phyloP scores from a whole-genome alignment of 2,329 filamentous ascomycete species.

The Sporothrix humicola region DNA sequence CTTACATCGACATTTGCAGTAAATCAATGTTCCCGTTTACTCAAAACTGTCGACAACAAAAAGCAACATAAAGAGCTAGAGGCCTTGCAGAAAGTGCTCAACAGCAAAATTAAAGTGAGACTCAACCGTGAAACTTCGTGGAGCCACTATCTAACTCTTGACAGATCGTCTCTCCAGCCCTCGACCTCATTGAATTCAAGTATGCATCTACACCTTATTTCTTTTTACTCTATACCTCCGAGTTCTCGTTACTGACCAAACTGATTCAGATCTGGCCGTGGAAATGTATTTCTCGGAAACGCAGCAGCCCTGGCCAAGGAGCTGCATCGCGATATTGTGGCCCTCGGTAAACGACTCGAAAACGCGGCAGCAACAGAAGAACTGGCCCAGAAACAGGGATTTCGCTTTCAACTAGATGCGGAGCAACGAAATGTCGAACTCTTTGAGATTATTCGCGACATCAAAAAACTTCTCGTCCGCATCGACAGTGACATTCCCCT shows the following conservation, averaged over 20 bases:
- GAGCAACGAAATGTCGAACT: slow-evolving; percentile 68
- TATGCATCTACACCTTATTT: slow-evolving; percentile 47
- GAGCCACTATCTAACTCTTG: slow-evolving; percentile 17
- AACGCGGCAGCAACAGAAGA: slow-evolving; percentile 71
- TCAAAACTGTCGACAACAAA: slow-evolving; percentile 77
- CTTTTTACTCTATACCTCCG: not conserved
- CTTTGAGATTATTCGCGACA: slow-evolving; percentile 72
- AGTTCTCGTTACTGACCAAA: not conserved
- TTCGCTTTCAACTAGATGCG: slow-evolving; percentile 44
- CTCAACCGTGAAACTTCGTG: accelerated
- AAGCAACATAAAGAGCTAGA: slow-evolving; percentile 71
- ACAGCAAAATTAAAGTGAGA: slow-evolving; percentile 80
- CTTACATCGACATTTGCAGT: slow-evolving; percentile 87
- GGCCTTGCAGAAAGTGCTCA: slow-evolving; percentile 72
- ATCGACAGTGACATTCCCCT: slow-evolving; percentile 93
- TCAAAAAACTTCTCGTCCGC: slow-evolving; percentile 72
- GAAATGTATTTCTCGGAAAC: slow-evolving; percentile 73
- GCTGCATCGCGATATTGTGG: slow-evolving; percentile 81
- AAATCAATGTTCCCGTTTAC: slow-evolving; percentile 75
- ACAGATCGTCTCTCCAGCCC: slow-evolving; percentile 84
- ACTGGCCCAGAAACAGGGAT: slow-evolving; percentile 48
- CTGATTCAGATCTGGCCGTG: slow-evolving; percentile 52
- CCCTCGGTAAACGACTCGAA: slow-evolving; percentile 75
- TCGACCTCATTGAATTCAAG: slow-evolving; percentile 92
- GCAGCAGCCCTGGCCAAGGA: slow-evolving; percentile 82